phyloP scores from a whole-genome alignment of 306 rosid species.

The Trichosanthes truncata region DNA sequence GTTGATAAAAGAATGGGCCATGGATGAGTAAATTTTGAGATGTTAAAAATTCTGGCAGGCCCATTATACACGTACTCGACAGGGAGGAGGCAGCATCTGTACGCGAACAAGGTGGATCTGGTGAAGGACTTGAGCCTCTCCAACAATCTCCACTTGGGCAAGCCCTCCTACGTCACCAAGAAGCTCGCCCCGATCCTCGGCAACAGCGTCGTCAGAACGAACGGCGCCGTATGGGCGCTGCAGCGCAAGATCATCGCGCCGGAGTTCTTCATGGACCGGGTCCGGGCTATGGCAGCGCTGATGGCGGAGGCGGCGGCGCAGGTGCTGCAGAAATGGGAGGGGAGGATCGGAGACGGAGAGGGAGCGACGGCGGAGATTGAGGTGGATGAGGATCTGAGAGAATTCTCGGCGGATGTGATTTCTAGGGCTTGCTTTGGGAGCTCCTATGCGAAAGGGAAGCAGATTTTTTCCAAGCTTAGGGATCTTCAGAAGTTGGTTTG shows the following conservation, averaged over 20 bases:
- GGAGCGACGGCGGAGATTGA: conserved; percentile 36
- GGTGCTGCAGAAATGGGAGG: conserved; percentile 54
- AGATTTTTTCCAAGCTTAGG: conserved; percentile 73
- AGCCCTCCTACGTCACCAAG: conserved; percentile 62
- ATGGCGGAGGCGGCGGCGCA: conserved; percentile 57
- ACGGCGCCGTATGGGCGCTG: conserved; percentile 61
- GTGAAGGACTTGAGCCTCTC: conserved; percentile 62
- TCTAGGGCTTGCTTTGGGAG: conserved; percentile 90
- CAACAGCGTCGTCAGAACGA: conserved; percentile 70
- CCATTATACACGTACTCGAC: conserved; percentile 65
- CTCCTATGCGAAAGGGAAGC: conserved; percentile 57
- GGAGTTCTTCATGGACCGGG: conserved; percentile 83
- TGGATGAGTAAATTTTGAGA: background rate
- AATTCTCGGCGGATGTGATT: conserved; percentile 75
- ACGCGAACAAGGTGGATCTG: conserved; percentile 67
- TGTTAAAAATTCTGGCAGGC: conserved; percentile 27
- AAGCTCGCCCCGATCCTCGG: conserved; percentile 79
- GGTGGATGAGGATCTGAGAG: conserved; percentile 59
- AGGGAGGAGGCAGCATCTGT: conserved; percentile 69
- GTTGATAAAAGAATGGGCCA: no score
- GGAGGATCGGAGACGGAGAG: conserved; percentile 29
- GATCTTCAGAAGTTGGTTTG: conserved; percentile 47
- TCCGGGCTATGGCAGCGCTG: conserved; percentile 82
- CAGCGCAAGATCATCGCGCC: conserved; percentile 88
- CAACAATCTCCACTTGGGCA: conserved; percentile 54